Base-by-base conservation (phyloP, 176 grass and related monocot species). In the Metroxylon sagu region DNA sequence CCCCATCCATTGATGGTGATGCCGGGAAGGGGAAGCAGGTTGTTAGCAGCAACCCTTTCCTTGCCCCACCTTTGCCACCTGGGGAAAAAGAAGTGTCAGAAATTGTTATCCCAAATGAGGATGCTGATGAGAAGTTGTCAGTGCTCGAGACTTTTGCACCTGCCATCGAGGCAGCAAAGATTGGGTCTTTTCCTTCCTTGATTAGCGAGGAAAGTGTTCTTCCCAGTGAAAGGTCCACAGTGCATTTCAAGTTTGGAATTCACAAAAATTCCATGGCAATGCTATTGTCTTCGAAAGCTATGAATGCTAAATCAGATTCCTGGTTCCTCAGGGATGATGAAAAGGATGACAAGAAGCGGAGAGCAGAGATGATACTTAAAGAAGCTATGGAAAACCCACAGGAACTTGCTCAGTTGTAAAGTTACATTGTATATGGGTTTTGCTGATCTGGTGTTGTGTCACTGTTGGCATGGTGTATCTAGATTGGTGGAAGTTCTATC, bases 111-210 rank as follows among this genome's bases (percentile, higher is more conserved):
- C 80, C 67, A 51, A 58, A 49, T 26, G 78, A 76, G 26, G 27
- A 28, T 35, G 19, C 26, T 43, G 48, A 61, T 26, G 81, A 43
- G 35, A 83, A 74, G 26, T 57, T 79, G 15, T 88, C 88, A 48
- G 54, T 83, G 18, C 74, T 92, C 48, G 87, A 92, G 6, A 76
- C 73, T 50, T 98, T 92, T 76, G 87, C 84, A 1, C 84, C 81
- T 17, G 81, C 69, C 21, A 83, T 93, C 60, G 82, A 85, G 39
- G 75, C 70, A 48, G 71, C 85, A 64, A 66, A 65, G 19, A 17
- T 17, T 48, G 81, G 69, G 63, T 76, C 79, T 23, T 18, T 83
- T 64, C 70, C 77, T 76, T 57, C 58, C 29, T 68, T 67, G 27
- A n/a, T 69, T 56, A 67, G 53, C 48, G 66, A 71, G 16, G 85